Percentiles rank a stretch among this genome's conserved stretches.
Conservation (phyloP, 2,329 filamentous ascomycete genomes). For the Ceratocystis alfenasii region DNA sequence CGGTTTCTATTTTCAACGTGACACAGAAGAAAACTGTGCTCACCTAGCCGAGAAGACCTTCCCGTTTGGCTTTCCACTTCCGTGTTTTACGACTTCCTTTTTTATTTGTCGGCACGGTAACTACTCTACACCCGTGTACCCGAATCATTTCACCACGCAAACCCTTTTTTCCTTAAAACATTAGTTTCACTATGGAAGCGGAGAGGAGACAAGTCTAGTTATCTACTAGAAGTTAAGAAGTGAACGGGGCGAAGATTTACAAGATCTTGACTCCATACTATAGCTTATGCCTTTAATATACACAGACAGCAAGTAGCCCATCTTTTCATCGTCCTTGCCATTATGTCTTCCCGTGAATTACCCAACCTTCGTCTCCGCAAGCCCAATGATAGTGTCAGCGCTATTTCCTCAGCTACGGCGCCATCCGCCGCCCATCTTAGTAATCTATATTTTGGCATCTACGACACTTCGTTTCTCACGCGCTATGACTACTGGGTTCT, state of each 20-base stretch:
- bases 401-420: background rate
- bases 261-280: background rate
- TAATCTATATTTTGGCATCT: slow-evolving; percentile 16
- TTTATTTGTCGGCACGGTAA: background rate
- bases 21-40: background rate
- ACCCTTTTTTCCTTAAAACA: background rate
- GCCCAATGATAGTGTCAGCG: background rate
- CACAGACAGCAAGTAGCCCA: background rate
- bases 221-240: background rate
- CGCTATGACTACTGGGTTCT: slow-evolving; percentile 30
- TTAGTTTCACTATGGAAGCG: background rate
- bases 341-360: background rate
- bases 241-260: background rate
- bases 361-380: background rate
- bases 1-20: background rate
- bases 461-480: slow-evolving; percentile 20
- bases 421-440: slow-evolving; percentile 8
- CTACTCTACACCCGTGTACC: background rate
- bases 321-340: background rate
- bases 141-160: background rate
- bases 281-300: background rate
- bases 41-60: background rate
- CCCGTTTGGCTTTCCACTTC: background rate
- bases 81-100: background rate
- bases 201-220: background rate